Base-by-base conservation (phyloP, 2,329 filamentous ascomycete genomes). In the Parascedosporium putredinis region DNA sequence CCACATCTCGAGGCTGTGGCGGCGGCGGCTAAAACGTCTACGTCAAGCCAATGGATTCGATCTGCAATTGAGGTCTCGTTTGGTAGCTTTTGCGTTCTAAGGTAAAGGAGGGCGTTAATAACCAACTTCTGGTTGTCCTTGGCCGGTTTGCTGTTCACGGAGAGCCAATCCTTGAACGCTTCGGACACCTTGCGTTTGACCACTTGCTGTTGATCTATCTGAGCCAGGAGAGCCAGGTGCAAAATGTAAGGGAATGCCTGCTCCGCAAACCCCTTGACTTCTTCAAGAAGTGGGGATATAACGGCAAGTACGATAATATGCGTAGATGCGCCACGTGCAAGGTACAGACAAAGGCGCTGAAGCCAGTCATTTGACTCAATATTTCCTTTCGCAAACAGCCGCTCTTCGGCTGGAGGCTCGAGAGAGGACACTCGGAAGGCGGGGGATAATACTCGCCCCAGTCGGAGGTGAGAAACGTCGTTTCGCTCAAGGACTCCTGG, bases 211-310 rank as follows among this genome's bases (percentile, higher is more conserved):
- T 74, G 72, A 24, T 84, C 75, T n/a, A 76, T 66, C 58, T 91
- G 83, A 36, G 79, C 76, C 1, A 81, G 69, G 1, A 98, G 72
- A 14, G 89, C 81, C 38, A 95, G 71, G 64, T 98, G 94, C 3
- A 95, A 70, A 49, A 97, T 77, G 55, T 87, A 94, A 0, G 90
- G 89, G 46, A 97, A 83, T 0, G 88, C 72, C 38, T 81, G 76
- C 53, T 83, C 76, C 0, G 89, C 84, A 59, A 96, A 81, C 0
- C 78, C 77, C 36, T 78, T 74, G 23, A 91, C 78, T 10, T 75
- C 73, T 10, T 70, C 64, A 4, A 96, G 69, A 34, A 93, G 75
- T 4, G 78, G 77, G 2, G 77, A 71, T 22, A 97, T 66, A 2
- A 84, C 77, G 9, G 76, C 76, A 36, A 96, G 71, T 2, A 95